These are phyloP conservation scores for Dactylella cylindrospora DNA, from an alignment of 2,329 filamentous ascomycete genomes.

Conservation along the genomic window DNA sequence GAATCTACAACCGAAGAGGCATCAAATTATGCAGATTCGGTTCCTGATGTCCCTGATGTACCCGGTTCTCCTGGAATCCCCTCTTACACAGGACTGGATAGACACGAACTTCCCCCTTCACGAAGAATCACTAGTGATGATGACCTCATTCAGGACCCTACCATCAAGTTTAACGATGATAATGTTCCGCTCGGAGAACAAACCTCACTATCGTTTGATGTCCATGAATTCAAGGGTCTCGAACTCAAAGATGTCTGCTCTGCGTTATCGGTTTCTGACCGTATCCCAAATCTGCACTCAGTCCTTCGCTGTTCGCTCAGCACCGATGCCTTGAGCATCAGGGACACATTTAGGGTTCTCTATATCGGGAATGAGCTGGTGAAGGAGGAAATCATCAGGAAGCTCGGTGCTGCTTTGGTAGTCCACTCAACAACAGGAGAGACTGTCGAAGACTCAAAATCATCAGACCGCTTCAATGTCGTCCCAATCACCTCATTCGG, in stretches of 20 bases:
- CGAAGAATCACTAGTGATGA: conserved; percentile 20
- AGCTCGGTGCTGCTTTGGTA: conserved; percentile 55
- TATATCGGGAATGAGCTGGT: conserved; percentile 55
- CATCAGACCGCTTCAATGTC: conserved; percentile 57
- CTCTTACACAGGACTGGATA: conserved; percentile 29
- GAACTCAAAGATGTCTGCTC: conserved; percentile 21
- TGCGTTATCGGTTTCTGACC: not conserved
- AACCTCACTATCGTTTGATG: conserved; percentile 4
- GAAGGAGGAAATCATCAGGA: conserved; percentile 49
- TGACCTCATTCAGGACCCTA: conserved; percentile 15
- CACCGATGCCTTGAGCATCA: conserved; percentile 54
- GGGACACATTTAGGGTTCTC: conserved; percentile 57
- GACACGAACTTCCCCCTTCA: conserved; percentile 21
- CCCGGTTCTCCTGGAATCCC: conserved; percentile 38
- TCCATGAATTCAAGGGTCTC: conserved; percentile 19
- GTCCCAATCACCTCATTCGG: conserved; percentile 59
- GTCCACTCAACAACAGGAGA: conserved; percentile 48
- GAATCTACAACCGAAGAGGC: conserved; percentile 6
- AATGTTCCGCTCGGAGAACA: conserved; percentile 6
- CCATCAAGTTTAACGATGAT: conserved; percentile 26
- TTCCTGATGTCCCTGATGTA: conserved; percentile 37
- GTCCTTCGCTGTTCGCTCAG: conserved; percentile 53
- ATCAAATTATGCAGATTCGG: conserved; percentile 28
- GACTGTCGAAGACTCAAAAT: conserved; percentile 49
- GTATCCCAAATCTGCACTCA: conserved; percentile 14